These are phyloP conservation scores for Elongisporangium prolatum DNA, from an alignment of 352 stramenopile species.

Conservation along the genomic window DNA sequence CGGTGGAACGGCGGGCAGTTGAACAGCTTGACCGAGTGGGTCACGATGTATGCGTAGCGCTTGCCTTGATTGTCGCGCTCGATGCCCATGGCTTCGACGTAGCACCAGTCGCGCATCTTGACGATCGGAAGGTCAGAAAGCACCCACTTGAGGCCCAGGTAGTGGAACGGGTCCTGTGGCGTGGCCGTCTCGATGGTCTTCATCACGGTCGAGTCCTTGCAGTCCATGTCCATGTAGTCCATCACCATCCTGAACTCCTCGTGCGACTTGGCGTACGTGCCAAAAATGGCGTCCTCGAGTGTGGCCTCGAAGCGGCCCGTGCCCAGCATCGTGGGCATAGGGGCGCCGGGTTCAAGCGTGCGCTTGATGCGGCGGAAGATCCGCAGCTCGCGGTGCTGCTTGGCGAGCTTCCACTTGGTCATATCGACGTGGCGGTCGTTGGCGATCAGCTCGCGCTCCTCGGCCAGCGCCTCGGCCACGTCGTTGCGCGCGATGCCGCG, in stretches of 20 bases:
- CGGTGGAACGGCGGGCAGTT: constrained; percentile 26
- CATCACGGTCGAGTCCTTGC: constrained; percentile 41
- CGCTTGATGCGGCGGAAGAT: constrained; percentile 34
- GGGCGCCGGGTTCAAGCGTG: constrained; percentile 23
- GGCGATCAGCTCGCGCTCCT: constrained; percentile 12
- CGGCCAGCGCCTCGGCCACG: constrained; percentile 6
- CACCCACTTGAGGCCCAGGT: constrained; percentile 42
- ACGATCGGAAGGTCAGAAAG: constrained; percentile 18
- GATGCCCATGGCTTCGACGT: constrained; percentile 36
- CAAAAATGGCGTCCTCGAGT: constrained; percentile 41
- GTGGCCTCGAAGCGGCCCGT: constrained; percentile 23
- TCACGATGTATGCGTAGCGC: constrained; percentile 36
- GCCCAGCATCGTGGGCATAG: constrained; percentile 36
- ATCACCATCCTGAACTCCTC: constrained; percentile 32
- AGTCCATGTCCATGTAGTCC: constrained; percentile 24
- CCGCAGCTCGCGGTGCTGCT: constrained; percentile 31
- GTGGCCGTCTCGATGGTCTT: constrained; percentile 22
- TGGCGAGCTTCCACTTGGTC: constrained; percentile 46
- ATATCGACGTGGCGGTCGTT: constrained; percentile 21
- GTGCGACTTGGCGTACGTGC: constrained; percentile 21
- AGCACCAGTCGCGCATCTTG: constrained; percentile 31
- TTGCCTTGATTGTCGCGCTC: constrained; percentile 17
- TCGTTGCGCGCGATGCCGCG: constrained; percentile 10
- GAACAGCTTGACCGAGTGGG: constrained; percentile 30
- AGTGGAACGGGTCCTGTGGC: constrained; percentile 30